Evolutionary conservation across 306 rosid genomes (phyloP).

Genomic region (Elaeagnus macrophylla): DNA sequence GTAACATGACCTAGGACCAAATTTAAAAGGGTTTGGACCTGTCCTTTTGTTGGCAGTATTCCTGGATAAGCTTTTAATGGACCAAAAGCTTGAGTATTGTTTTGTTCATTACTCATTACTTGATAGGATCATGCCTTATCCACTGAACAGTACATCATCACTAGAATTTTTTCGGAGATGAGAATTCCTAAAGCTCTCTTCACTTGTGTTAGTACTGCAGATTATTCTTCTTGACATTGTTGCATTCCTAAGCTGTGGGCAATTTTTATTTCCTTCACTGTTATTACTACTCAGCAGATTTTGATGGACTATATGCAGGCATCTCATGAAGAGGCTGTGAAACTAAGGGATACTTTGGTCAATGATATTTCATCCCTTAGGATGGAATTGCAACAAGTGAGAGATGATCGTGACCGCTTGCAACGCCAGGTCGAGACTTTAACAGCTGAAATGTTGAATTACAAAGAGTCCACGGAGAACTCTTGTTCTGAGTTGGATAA

Average conservation of each 20-base stretch:
- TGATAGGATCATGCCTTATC: background rate
- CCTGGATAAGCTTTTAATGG: background rate
- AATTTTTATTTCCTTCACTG: background rate
- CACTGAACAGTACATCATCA: too few species aligned
- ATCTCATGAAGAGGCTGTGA: constrained; percentile 87
- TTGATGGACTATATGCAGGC: constrained; percentile 35
- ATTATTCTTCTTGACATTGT: too few species aligned
- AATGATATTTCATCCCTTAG: constrained; percentile 60
- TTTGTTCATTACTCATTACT: background rate
- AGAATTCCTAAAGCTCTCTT: too few species aligned
- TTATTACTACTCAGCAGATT: constrained; percentile 14
- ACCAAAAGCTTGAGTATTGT: background rate
- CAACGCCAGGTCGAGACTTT: constrained; percentile 50
- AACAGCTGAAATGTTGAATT: constrained; percentile 49
- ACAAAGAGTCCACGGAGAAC: constrained; percentile 52
- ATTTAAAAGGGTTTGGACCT: background rate
- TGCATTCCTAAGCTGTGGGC: background rate
- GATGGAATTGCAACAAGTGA: constrained; percentile 62
- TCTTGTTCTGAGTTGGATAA: constrained; percentile 47
- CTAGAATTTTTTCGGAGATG: too few species aligned
- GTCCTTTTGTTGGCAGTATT: background rate
- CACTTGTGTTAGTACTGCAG: too few species aligned
- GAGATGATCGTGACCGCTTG: constrained; percentile 68
- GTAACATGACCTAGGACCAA: background rate
- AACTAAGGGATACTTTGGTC: constrained; percentile 72